These are phyloP conservation scores for Solanum hybrid DNA, from an alignment of 305 asterid species.

Conservation along the genomic window DNA sequence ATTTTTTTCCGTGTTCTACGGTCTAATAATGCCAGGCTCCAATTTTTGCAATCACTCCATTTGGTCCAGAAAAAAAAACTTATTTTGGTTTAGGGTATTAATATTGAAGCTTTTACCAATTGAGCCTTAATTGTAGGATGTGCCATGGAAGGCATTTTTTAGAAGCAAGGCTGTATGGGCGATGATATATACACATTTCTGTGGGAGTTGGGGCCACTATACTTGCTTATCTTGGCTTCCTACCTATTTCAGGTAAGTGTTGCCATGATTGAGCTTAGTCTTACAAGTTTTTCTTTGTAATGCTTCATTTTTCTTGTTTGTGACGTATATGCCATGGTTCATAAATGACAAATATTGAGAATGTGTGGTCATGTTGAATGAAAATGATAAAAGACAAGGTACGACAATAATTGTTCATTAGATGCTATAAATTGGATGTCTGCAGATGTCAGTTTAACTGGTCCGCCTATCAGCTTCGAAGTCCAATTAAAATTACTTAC, in stretches of 20 bases:
- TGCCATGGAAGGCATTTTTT: conserved; percentile 93
- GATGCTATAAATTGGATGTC: not conserved
- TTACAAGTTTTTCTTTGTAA: not conserved
- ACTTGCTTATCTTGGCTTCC: conserved; percentile 97
- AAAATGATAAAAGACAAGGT: not conserved
- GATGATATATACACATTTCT: conserved; percentile 93
- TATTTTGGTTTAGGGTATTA: not conserved
- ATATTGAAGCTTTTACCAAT: not conserved
- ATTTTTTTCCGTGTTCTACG: not conserved
- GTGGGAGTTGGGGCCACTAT: conserved; percentile 99
- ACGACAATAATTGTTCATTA: not conserved
- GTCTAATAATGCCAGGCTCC: not conserved
- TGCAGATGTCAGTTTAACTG: not conserved
- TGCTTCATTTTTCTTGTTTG: not conserved
- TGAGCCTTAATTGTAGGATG: conserved; percentile 43
- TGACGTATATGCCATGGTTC: not conserved
- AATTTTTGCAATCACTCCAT: not conserved
- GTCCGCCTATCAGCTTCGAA: not conserved
- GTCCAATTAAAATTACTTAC: not conserved
- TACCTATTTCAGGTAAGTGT: conserved; percentile 81
- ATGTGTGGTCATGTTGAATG: not conserved
- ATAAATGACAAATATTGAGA: not conserved
- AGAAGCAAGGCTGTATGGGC: conserved; percentile 95
- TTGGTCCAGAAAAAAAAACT: not conserved
- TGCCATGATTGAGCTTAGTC: not conserved